phyloP scores from a whole-genome alignment of 192 early-diverging fungal genomes.

The Rhizophagus clarus region DNA sequence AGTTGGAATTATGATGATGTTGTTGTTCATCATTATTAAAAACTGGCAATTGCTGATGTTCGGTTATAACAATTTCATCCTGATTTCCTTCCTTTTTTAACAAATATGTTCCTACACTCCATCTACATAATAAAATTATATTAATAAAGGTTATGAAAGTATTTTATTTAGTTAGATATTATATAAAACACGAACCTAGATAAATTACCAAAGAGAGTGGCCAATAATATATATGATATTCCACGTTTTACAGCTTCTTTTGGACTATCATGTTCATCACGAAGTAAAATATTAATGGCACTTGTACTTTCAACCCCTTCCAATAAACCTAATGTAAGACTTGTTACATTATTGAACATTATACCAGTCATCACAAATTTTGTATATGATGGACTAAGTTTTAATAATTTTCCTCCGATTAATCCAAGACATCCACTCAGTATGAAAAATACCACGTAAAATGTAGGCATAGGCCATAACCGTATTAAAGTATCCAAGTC shows the following conservation, averaged over 20 bases:
- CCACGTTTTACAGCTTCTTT: conserved; percentile 5
- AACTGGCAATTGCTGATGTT: neutral
- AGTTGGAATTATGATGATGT: neutral
- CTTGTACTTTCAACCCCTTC: conserved; percentile 20
- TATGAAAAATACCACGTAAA: neutral
- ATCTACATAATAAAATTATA: conserved; percentile 10
- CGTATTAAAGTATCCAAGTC: conserved; percentile 25
- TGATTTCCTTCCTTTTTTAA: neutral
- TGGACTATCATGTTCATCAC: conserved; percentile 19
- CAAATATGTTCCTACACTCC: conserved; percentile 30
- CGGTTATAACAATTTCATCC: neutral
- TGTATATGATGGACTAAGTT: neutral
- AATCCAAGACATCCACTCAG: conserved; percentile 10
- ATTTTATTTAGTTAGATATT: no score
- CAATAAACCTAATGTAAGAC: conserved; percentile 28
- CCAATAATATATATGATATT: conserved; percentile 28
- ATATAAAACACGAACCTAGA: conserved; percentile 20
- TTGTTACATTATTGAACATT: conserved; percentile 36
- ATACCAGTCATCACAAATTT: conserved; percentile 32
- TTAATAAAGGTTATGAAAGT: neutral
- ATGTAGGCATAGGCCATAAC: conserved; percentile 32
- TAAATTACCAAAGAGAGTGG: conserved; percentile 26
- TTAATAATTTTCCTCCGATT: conserved; percentile 32
- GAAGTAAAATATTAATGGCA: conserved; percentile 18
- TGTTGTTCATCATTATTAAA: neutral